phyloP scores from a whole-genome alignment of 1,284 basidiomycete species.

The Pyrrhoderma noxium region DNA sequence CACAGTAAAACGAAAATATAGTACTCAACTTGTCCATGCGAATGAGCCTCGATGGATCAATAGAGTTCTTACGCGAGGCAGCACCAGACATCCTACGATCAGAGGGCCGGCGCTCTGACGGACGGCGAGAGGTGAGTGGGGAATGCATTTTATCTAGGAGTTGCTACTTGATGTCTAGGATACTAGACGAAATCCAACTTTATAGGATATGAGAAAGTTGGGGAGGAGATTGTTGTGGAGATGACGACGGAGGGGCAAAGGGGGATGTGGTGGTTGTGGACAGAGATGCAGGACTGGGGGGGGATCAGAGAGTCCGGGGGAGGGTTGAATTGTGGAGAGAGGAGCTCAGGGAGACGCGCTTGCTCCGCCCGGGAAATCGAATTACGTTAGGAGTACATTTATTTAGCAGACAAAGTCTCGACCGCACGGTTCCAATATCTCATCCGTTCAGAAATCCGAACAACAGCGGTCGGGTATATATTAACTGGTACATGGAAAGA shows the following conservation, averaged over 20 bases:
- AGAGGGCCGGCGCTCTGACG: conserved; percentile 27
- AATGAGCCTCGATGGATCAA: conserved; percentile 66
- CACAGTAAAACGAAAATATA: not conserved
- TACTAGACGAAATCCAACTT: no score
- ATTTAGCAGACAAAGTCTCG: no score
- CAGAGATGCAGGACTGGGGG: not conserved
- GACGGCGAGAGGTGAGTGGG: conserved; percentile 27
- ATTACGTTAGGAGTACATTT: no score
- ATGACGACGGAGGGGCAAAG: not conserved
- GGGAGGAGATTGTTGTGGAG: not conserved
- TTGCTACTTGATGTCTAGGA: no score
- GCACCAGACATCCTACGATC: conserved; percentile 30
- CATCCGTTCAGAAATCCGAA: not conserved
- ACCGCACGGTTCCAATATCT: not conserved
- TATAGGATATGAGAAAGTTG: not conserved
- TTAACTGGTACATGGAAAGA: conserved; percentile 5
- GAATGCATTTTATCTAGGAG: conserved; percentile 3
- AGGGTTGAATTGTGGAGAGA: not conserved
- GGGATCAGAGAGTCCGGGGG: no score
- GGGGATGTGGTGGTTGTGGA: conserved; percentile 2
- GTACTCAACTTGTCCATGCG: conserved; percentile 67
- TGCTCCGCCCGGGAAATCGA: no score
- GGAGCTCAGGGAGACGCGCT: not conserved
- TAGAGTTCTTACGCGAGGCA: conserved; percentile 55
- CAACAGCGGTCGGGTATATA: conserved; percentile 1